Base-by-base conservation (phyloP, 2,329 filamentous ascomycete genomes). In the Gnomoniopsis smithogilvyi region DNA sequence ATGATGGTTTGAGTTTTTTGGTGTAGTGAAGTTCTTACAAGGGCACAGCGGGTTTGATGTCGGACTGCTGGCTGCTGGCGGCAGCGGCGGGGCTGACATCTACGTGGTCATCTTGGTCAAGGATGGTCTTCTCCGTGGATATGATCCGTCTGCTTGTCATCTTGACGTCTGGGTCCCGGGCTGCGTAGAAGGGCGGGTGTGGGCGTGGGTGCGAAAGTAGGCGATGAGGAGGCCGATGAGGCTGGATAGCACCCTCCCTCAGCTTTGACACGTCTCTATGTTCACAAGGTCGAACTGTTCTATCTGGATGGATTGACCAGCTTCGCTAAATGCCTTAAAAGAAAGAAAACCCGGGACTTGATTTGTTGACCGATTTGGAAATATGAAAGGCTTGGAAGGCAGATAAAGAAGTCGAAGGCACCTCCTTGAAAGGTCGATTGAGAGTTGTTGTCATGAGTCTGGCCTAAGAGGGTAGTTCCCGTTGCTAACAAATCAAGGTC, bases 41-140 rank as follows among this genome's bases (percentile, higher is more conserved):
- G 55, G 92, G 92, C 51, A 96, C 92, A 22, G 91, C 92, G 21
- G 92, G 91, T n/a, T 87, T 77, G 64, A 90, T 93, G 75, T 87
- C 85, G 58, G 90, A 92, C 67, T 86, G 85, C 65, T 82, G 77
- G 59, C 74, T 70, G 34, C 77, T 70, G 50, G 74, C 71, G 12
- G 76, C 69, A 61, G 77, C 70, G 50, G 74, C 71, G 12, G 76
- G 69, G 62, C 71, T 74, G 46, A 70, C 68, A 56, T 72, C 69
- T 56, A 75, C 63, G 64, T 70, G 63, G 63, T 84, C 80, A 70
- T 86, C 82, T 67, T 83, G 80, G 62, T 87, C 83, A 51, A 90
- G 80, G 59, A 85, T 76, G 33, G 83, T 85, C 77, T 89, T 90
- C 73, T 91, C 88, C 7, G 79, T 74, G 41, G 80, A 80, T 63